Conservation (phyloP, 805 yeast species). For the Nakazawaea ernobii region DNA sequence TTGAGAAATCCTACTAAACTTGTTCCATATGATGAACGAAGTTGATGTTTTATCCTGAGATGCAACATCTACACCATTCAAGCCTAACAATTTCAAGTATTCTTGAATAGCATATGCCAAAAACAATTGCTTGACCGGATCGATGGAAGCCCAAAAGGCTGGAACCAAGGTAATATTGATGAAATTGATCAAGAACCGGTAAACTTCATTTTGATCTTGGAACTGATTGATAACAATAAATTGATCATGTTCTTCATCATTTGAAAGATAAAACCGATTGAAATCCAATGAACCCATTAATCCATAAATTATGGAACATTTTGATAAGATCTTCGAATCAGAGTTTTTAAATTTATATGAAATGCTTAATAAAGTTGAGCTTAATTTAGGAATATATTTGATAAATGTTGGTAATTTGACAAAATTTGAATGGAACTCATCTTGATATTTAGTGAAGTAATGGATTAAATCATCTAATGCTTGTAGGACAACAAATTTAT, state of each 20-base stretch:
- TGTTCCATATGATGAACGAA: conserved; percentile 46
- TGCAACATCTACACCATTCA: conserved; percentile 21
- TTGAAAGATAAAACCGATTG: conserved; percentile 36
- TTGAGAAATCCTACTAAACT: conserved; percentile 58
- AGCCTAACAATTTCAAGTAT: conserved; percentile 57
- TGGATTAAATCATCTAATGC: conserved; percentile 58
- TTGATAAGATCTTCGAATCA: conserved; percentile 43
- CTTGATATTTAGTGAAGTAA: conserved; percentile 46
- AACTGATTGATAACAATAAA: conserved; percentile 57
- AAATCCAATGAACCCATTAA: conserved; percentile 73
- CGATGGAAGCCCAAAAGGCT: conserved; percentile 84
- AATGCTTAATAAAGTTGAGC: conserved; percentile 50
- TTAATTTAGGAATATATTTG: conserved; percentile 35
- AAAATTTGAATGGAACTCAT: conserved; percentile 38
- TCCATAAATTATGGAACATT: conserved; percentile 68
- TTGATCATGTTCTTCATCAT: conserved; percentile 29
- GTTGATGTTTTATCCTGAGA: conserved; percentile 19
- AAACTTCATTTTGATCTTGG: conserved; percentile 53
- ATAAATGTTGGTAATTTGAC: conserved; percentile 29
- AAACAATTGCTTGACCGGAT: conserved; percentile 77
- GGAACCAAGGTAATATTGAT: conserved; percentile 70
- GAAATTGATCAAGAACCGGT: conserved; percentile 56
- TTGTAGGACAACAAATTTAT: conserved; percentile 66
- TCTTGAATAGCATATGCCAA: conserved; percentile 90
- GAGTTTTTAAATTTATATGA: conserved; percentile 48